These are phyloP conservation scores for Cyberlindnera maritima DNA, from an alignment of 805 yeast species.

Conservation along the genomic window DNA sequence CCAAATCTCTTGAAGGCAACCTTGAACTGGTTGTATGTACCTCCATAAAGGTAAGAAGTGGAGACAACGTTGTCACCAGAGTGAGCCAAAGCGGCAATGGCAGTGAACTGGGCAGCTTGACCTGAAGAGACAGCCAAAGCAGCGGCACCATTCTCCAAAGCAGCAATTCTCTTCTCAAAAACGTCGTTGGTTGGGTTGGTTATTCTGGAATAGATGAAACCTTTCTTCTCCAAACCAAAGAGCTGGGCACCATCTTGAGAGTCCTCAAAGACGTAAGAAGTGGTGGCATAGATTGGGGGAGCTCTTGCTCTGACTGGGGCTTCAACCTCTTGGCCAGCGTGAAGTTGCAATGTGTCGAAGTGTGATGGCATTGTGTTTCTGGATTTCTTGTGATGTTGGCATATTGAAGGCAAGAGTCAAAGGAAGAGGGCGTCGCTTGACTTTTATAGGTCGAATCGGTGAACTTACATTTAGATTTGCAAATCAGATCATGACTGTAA, in stretches of 20 bases:
- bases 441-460: not conserved
- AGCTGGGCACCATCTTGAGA: constrained; percentile 91
- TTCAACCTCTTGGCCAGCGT: constrained; percentile 86
- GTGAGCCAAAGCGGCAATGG: constrained; percentile 80
- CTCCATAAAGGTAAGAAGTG: constrained; percentile 88
- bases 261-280: constrained; percentile 84
- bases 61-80: constrained; percentile 88
- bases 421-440: not conserved
- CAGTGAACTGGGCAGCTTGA: constrained; percentile 90
- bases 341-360: constrained; percentile 89
- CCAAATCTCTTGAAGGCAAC: constrained; percentile 89
- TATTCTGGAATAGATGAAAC: constrained; percentile 85
- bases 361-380: constrained; percentile 42
- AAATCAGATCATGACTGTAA: not conserved
- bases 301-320: constrained; percentile 66
- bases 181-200: constrained; percentile 92
- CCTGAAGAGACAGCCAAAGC: constrained; percentile 94
- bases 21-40: constrained; percentile 93
- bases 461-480: too few relatives aligned
- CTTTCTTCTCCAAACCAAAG: constrained; percentile 80
- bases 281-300: constrained; percentile 88
- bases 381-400: not conserved
- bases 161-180: constrained; percentile 88
- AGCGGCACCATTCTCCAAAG: constrained; percentile 88
- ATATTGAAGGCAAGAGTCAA: not conserved